Evolutionary conservation across 169 alveolate species (phyloP), one percentile per base, ranked within the genome.

Genomic region (Theileria equi): DNA sequence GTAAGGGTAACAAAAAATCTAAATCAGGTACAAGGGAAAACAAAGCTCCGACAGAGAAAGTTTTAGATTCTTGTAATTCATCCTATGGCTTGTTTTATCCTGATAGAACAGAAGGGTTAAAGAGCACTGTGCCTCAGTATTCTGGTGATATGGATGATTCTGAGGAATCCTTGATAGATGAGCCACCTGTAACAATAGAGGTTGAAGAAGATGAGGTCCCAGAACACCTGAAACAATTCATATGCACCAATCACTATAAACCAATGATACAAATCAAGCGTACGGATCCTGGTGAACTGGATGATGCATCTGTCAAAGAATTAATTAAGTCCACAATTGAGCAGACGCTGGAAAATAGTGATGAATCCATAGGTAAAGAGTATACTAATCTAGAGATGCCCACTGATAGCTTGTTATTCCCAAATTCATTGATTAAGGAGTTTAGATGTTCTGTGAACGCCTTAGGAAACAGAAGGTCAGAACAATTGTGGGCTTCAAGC

Each of bases 181-280:
- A 80, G 43, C 76, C 70, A 45, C 79, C 76, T 6, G 73, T 71
- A 5, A 77, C 79, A 8, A 74, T 71, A 32, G 63, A 70, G 19
- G 72, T 62, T 3, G 82, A 70, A 64, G 76, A 79, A 11, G 63
- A 52, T 40, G 72, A 47, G 29, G 71, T 80, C 13, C 89, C 89
- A n/a, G 63, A 40, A 6, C 67, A 81, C 21, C 79, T 81, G 11
- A 36, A 55, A 28, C 59, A 63, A 61, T 81, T 81, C 53, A 81
- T 81, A 25, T 74, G 60, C 55, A 72, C 63, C 28, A 69, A 59
- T 25, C 79, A 73, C 45, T 74, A 62, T 70, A 69, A 81, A 16
- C 68, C 82, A 54, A 61, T 72, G 64, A 59, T 81, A 31, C 72
- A 69, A 35, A 81, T 81, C 3, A 81, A 74, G 34, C 80, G 88